Base-by-base conservation (phyloP, 257 asterid species). In the Solanum gandarillasii region DNA sequence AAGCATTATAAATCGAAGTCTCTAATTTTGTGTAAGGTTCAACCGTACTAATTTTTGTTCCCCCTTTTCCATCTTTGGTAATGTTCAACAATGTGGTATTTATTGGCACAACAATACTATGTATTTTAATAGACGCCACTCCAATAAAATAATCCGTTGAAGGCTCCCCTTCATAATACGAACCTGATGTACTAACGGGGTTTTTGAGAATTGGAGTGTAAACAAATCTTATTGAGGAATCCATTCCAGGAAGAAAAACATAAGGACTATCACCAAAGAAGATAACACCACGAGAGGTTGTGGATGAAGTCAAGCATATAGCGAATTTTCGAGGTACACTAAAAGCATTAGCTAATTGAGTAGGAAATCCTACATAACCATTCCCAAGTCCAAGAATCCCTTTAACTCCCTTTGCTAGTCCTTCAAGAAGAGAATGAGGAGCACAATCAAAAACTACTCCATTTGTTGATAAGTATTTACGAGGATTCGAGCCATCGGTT, bases 381-480 rank as follows among this genome's bases (percentile, higher is more conserved):
- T 92, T 76, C 1, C 96, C 95, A n/a, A 93, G 87, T 16, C 96
- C 96, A 5, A 83, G 91, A 25, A 91, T 89, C 9, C 96, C 96
- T 41, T 86, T 85, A 0, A 60, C 92, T 11, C 91, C 5, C n/a
- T 74, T 74, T 34, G 46, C 27, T 9, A 74, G 29, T 0, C 29
- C 29, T 5, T 74, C 9, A 34, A 74, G 20, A 36, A 74, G 48
- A 35, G 16, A 35, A 36, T 6, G 39, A 5, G 82, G 31, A 74
- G 10, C 82, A 35, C 52, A 74, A 11, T 23, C 31, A 23, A 74
- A 74, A 1, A 35, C 25, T 10, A 34, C 58, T 35, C 20, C 82
- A 35, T 36, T 36, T 20, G 52, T 11, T 6, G 31, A 20, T 11
- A 74, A n/a, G 7, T 20, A 35, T 35, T 2, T 21, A 1, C 83